Conservation (phyloP, 2,329 filamentous ascomycete genomes). For the Fusarium mexicanum region DNA sequence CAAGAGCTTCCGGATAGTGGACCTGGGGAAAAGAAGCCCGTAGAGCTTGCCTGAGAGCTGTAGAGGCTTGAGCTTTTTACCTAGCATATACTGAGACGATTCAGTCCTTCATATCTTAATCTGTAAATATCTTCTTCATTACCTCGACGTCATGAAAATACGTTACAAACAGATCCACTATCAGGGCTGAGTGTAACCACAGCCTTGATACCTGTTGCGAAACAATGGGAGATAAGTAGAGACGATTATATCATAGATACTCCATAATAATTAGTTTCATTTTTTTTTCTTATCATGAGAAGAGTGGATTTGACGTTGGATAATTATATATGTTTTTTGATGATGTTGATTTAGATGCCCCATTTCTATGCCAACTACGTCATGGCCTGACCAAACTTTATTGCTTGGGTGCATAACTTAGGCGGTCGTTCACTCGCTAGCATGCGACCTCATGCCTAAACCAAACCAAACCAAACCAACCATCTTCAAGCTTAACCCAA, state of each 20-base stretch:
- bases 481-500: background rate
- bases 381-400: slow-evolving; percentile 12
- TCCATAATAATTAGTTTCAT: background rate
- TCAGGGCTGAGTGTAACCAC: slow-evolving; percentile 7
- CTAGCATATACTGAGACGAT: no score
- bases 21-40: slow-evolving; percentile 1
- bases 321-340: background rate
- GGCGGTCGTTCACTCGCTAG: background rate
- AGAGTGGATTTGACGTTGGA: background rate
- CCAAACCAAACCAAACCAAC: background rate
- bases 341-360: background rate
- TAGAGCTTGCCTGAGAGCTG: slow-evolving; percentile 3
- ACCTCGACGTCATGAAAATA: background rate
- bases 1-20: slow-evolving; percentile 9
- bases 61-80: background rate
- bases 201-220: background rate
- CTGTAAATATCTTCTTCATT: no score
- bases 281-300: background rate
- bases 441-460: background rate
- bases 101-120: background rate
- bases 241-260: background rate
- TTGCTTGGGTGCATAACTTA: background rate
- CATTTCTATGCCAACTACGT: slow-evolving; percentile 32
- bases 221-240: background rate
- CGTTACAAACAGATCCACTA: background rate